A percentile compares a stretch with the other conserved stretches of the same genome.
phyloP scores from a whole-genome alignment of 345 rosid genomes.

The Eucalyptus cloeziana region DNA sequence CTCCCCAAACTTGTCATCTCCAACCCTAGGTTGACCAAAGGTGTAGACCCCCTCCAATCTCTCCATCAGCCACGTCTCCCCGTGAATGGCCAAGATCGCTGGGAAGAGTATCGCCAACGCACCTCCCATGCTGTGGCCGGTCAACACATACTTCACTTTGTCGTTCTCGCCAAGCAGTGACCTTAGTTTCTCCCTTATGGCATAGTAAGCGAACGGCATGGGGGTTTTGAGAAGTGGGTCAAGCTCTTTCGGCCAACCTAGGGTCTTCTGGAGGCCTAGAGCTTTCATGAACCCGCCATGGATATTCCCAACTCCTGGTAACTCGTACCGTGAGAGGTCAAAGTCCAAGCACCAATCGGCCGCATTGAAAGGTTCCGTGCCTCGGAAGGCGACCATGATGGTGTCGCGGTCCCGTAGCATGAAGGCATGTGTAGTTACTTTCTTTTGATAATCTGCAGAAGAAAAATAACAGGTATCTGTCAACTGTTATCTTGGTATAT shows the following conservation, averaged over 20 bases:
- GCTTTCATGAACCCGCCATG: slow-evolving; percentile 68
- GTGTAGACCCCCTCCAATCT: slow-evolving; percentile 57
- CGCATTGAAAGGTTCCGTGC: slow-evolving; percentile 26
- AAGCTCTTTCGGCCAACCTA: not conserved
- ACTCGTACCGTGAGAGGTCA: slow-evolving; percentile 32
- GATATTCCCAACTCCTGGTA: slow-evolving; percentile 21
- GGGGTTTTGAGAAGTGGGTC: not conserved
- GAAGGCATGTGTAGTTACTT: slow-evolving; percentile 14
- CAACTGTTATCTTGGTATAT: not conserved
- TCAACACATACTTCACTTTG: slow-evolving; percentile 32
- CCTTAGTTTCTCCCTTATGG: slow-evolving; percentile 25
- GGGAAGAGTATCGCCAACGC: slow-evolving; percentile 44
- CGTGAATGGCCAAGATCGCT: slow-evolving; percentile 38
- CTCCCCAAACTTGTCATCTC: slow-evolving; percentile 30
- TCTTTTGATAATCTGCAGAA: slow-evolving; percentile 11
- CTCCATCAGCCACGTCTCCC: slow-evolving; percentile 18
- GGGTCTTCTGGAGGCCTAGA: slow-evolving; percentile 20
- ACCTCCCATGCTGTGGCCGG: slow-evolving; percentile 71
- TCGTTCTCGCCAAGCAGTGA: slow-evolving; percentile 2
- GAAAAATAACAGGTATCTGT: not conserved
- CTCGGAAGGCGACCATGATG: slow-evolving; percentile 32
- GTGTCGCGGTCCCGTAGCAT: not conserved
- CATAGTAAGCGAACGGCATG: slow-evolving; percentile 35
- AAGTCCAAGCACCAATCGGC: slow-evolving; percentile 32
- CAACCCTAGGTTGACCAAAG: slow-evolving; percentile 72